Evolutionary conservation across 2,329 filamentous ascomycete genomes (phyloP).

Genomic region (Colletotrichum destructivum): DNA sequence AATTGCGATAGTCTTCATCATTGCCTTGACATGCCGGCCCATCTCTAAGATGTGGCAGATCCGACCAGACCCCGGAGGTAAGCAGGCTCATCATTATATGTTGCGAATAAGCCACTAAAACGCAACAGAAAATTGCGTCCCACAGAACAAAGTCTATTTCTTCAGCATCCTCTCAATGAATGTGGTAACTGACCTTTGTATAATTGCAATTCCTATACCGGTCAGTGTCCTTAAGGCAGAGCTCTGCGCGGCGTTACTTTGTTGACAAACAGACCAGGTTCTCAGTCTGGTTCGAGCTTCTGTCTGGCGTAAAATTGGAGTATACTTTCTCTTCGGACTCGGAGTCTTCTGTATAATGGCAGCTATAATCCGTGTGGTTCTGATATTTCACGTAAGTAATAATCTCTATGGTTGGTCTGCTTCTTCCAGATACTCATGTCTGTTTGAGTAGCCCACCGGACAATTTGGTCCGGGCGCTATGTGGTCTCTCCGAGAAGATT

Average conservation of each 20-base stretch:
- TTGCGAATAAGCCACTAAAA: no score
- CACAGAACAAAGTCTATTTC: constrained; percentile 52
- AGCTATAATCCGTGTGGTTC: constrained; percentile 47
- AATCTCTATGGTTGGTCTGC: background rate
- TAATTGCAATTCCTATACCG: constrained; percentile 54
- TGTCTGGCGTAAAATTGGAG: constrained; percentile 48
- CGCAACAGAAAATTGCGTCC: constrained; percentile 47
- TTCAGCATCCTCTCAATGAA: constrained; percentile 53
- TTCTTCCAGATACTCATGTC: background rate
- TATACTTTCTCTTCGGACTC: constrained; percentile 51
- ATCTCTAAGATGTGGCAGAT: constrained; percentile 54
- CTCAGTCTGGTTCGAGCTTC: constrained; percentile 49
- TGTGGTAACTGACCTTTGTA: constrained; percentile 52
- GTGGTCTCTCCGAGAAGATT: constrained; percentile 57
- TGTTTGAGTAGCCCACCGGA: constrained; percentile 7
- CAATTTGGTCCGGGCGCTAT: constrained; percentile 47
- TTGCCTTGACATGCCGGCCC: constrained; percentile 52
- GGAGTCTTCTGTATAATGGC: constrained; percentile 54
- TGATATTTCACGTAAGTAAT: constrained; percentile 50
- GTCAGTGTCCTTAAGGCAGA: constrained; percentile 28
- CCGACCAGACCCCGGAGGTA: constrained; percentile 55
- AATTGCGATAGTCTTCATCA: constrained; percentile 47
- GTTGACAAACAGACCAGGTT: constrained; percentile 40
- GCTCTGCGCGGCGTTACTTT: no score
- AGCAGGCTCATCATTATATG: constrained; percentile 23